Percentiles rank a stretch among this genome's conserved stretches.
Conservation (phyloP, 805 yeast genomes). For the Citeromyces nyonsensis region DNA sequence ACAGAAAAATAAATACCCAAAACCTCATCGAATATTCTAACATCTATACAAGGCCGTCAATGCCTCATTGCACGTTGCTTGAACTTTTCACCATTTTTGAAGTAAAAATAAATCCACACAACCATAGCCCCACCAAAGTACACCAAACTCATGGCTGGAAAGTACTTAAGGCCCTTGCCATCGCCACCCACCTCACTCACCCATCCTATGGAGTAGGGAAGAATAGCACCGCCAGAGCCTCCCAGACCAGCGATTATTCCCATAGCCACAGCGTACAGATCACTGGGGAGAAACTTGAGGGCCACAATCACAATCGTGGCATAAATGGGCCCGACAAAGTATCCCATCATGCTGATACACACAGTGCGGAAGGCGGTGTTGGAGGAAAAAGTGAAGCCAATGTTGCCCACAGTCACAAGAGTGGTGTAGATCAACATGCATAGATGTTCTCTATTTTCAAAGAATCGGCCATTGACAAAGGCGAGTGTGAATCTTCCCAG, state of each 20-base stretch:
- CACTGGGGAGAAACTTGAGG: conserved; percentile 43
- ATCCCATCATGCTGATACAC: conserved; percentile 24
- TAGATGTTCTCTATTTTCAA: conserved; percentile 18
- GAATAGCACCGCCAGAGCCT: conserved; percentile 67
- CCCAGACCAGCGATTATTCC: conserved; percentile 71
- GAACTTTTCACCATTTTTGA: conserved; percentile 5
- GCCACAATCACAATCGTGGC: conserved; percentile 61
- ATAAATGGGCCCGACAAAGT: conserved; percentile 36
- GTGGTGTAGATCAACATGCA: too few relatives aligned
- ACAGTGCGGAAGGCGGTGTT: conserved; percentile 21
- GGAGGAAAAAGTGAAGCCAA: too few relatives aligned
- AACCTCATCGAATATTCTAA: not conserved
- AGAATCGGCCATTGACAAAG: conserved; percentile 28
- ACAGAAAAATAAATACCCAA: too few relatives aligned
- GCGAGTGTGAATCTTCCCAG: conserved; percentile 30
- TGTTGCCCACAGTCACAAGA: too few relatives aligned
- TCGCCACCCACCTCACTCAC: conserved; percentile 15
- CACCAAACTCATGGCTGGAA: conserved; percentile 11
- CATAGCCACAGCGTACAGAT: conserved; percentile 47
- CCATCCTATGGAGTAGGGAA: conserved; percentile 53
- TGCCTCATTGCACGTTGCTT: conserved; percentile 2
- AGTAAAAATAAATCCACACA: conserved; percentile 13
- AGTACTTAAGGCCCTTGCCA: conserved; percentile 9
- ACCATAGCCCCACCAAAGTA: conserved; percentile 9
- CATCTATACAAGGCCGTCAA: not conserved